A percentile compares a stretch with the other conserved stretches of the same genome.
These are phyloP conservation scores for Gamarada debralockiae DNA, from an alignment of 495 filamentous ascomycete species.

Conservation along the genomic window DNA sequence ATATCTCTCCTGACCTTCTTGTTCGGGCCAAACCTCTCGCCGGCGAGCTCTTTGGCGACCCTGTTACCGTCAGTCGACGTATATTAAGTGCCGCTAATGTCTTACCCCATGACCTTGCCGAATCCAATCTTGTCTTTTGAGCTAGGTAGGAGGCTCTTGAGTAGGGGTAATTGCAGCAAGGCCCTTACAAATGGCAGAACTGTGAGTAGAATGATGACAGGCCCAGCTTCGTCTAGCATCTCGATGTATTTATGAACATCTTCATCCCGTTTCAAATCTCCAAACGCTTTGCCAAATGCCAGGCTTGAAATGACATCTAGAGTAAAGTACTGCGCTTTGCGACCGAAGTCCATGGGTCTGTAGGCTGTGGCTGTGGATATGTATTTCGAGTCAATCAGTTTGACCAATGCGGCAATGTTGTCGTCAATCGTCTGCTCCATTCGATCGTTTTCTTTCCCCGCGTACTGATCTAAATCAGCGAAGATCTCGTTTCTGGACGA, in stretches of 20 bases:
- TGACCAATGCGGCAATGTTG: conserved; percentile 34
- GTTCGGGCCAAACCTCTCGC: conserved; percentile 28
- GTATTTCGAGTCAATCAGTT: conserved; percentile 33
- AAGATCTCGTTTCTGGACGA: neutral
- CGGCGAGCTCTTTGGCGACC: conserved; percentile 25
- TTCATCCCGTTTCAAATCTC: conserved; percentile 7
- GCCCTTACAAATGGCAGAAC: conserved; percentile 1
- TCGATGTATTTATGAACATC: conserved; percentile 11
- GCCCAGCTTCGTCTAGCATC: neutral
- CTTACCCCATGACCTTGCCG: conserved; percentile 10
- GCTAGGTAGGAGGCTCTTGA: conserved; percentile 6
- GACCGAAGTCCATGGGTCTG: conserved; percentile 41
- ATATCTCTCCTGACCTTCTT: conserved; percentile 34
- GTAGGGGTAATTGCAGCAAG: neutral
- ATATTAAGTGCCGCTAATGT: neutral
- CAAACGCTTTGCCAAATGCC: conserved; percentile 44
- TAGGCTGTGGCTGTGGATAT: conserved; percentile 23
- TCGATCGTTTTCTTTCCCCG: conserved; percentile 40
- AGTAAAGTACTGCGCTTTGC: conserved; percentile 42
- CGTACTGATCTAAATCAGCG: conserved; percentile 27
- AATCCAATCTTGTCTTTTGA: conserved; percentile 7
- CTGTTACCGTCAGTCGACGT: neutral
- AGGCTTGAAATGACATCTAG: conserved; percentile 45
- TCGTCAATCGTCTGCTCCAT: conserved; percentile 43
- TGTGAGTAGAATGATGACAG: conserved; percentile 4